Evolutionary conservation across 2,329 filamentous ascomycete genomes (phyloP), one percentile per base, ranked within the genome.

Genomic region (Tolypocladium cylindrosporum): DNA sequence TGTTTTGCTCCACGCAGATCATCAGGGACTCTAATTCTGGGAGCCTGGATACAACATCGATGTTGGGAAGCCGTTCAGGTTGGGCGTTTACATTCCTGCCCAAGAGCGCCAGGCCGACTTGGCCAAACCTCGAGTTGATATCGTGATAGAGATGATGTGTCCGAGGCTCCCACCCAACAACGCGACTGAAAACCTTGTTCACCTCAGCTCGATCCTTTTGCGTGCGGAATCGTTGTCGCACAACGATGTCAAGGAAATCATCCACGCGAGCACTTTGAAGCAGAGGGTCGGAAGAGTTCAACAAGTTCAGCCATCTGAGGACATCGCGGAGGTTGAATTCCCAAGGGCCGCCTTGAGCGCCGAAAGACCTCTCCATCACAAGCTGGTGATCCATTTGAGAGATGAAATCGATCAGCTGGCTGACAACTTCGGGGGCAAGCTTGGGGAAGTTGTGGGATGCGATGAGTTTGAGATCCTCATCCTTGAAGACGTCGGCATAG

Each of bases 301-400:
- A 60, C 16, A 97, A 74, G 63, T 89, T 83, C 54, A 97, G 75
- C 93, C 93, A 97, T 60, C 93, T 83, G 57, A 94, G 83, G 3
- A 91, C 90, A 71, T 97, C 93, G 71, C 91, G 87, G 62, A 99
- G 76, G 67, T 96, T 99, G 70, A 96, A 94, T 68, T 97, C 94
- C 94, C 91, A 99, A 1, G 95, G 94, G 8, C 88, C 89, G 16
- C 85, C 85, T 63, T 85, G 81, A 1, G 77, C 75, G 2, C 84
- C 85, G 63, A 87, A 87, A 0, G 76, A 72, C 60, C 78, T 80
- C 55, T 80, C 75, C 36, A 80, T 77, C 5, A 85, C 78, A 34
- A 95, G 84, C 41, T 88, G 83, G 37, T 83, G 78, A 61, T 96
- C 91, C 11, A 97, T 77, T n/a, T 79, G 77, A 1, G 87, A 87